phyloP scores from a whole-genome alignment of 2,329 filamentous ascomycete genomes.

The Paecilomyces dactylethromorphus region DNA sequence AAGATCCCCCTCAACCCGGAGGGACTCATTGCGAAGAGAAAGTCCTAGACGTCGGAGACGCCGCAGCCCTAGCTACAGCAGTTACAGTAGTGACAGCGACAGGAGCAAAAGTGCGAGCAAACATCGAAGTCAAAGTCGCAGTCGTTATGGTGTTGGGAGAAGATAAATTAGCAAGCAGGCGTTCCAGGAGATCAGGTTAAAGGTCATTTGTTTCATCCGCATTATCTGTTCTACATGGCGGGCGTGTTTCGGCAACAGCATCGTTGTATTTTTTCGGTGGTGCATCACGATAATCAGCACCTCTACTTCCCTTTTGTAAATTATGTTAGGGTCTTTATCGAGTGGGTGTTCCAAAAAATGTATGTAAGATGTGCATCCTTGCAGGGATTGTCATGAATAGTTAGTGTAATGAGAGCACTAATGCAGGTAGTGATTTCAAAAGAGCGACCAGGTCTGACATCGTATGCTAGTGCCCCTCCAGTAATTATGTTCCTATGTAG shows the following conservation, averaged over 20 bases:
- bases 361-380: not conserved
- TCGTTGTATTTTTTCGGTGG: not conserved
- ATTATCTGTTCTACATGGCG: not conserved
- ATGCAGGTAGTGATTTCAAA: not conserved
- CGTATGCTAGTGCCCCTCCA: too few relatives aligned
- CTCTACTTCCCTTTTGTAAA: not conserved
- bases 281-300: too few relatives aligned
- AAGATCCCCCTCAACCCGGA: constrained; percentile 34
- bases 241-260: not conserved
- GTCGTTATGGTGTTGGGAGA: constrained; percentile 19
- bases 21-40: constrained; percentile 24
- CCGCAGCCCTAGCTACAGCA: constrained; percentile 57
- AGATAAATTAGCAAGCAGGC: constrained; percentile 8
- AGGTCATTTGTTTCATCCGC: not conserved
- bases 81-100: constrained; percentile 52
- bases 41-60: constrained; percentile 39
- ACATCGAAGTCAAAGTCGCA: constrained; percentile 40
- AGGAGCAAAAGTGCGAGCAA: constrained; percentile 37
- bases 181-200: not conserved
- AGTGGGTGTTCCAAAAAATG: not conserved
- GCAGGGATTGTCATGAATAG: not conserved
- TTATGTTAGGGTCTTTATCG: not conserved
- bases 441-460: not conserved
- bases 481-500: too few relatives aligned
- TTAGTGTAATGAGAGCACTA: not conserved